Evolutionary conservation across 2,329 filamentous ascomycete species (phyloP).

Genomic region (Trichoderma guizhouense): DNA sequence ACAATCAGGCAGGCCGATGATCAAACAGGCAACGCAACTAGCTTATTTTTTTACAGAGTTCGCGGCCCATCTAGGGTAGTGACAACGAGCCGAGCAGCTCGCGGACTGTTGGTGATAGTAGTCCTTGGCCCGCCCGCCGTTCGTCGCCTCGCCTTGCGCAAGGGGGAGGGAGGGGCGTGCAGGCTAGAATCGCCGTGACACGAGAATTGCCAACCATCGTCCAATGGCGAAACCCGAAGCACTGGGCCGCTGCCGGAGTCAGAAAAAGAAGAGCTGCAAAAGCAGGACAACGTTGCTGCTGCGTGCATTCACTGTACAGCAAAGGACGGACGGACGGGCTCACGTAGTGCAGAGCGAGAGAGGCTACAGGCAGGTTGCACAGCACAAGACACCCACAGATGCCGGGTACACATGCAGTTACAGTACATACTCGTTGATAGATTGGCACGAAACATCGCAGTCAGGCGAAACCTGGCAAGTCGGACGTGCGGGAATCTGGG

Average conservation of each 20-base stretch:
- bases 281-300: constrained; percentile 11
- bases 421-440: neutral
- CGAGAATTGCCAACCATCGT: neutral
- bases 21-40: neutral
- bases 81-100: neutral
- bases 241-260: neutral
- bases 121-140: neutral
- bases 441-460: neutral
- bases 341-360: neutral
- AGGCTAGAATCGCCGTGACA: neutral
- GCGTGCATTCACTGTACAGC: neutral
- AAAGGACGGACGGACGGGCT: neutral
- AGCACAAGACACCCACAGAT: neutral
- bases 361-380: neutral
- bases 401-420: too few relatives aligned
- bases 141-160: neutral
- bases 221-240: constrained; percentile 11
- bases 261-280: neutral
- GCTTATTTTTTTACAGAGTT: neutral
- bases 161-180: neutral
- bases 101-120: neutral
- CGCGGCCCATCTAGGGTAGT: neutral
- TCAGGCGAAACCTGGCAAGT: neutral
- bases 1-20: neutral
- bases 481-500: constrained; percentile 11